These are phyloP conservation scores for Salix udensis DNA, from an alignment of 345 rosid genomes.

Conservation along the genomic window DNA sequence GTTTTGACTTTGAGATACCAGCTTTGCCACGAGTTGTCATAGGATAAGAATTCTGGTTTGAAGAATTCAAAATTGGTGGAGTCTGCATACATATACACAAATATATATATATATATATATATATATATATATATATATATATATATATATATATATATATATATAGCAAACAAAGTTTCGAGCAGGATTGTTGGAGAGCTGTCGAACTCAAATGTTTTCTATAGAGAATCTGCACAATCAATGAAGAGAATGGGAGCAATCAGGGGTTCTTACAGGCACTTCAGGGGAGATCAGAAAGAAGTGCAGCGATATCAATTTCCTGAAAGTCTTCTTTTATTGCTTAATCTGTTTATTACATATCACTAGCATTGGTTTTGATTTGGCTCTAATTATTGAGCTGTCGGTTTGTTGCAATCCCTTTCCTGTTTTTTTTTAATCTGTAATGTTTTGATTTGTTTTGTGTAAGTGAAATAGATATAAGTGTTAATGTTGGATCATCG, in stretches of 20 bases:
- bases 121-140: no score
- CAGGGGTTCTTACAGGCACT: background rate
- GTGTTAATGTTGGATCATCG: no score
- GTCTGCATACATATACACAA: no score
- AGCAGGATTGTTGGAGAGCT: background rate
- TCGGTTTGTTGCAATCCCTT: background rate
- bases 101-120: no score
- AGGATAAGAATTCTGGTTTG: no score
- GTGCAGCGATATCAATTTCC: background rate
- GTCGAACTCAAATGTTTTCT: background rate
- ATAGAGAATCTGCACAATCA: background rate
- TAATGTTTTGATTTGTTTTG: no score
- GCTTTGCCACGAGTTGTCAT: no score
- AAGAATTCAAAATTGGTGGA: no score
- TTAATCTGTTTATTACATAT: background rate
- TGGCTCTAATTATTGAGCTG: background rate
- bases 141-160: no score
- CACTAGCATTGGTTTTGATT: background rate
- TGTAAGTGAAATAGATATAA: no score
- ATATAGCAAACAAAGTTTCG: no score
- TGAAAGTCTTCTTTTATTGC: background rate
- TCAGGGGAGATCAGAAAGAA: background rate
- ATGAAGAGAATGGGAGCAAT: background rate
- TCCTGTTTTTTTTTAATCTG: background rate
- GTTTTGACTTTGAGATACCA: no score